Conservation (phyloP, 2,329 filamentous ascomycete genomes). For the Diplodia sapinea region DNA sequence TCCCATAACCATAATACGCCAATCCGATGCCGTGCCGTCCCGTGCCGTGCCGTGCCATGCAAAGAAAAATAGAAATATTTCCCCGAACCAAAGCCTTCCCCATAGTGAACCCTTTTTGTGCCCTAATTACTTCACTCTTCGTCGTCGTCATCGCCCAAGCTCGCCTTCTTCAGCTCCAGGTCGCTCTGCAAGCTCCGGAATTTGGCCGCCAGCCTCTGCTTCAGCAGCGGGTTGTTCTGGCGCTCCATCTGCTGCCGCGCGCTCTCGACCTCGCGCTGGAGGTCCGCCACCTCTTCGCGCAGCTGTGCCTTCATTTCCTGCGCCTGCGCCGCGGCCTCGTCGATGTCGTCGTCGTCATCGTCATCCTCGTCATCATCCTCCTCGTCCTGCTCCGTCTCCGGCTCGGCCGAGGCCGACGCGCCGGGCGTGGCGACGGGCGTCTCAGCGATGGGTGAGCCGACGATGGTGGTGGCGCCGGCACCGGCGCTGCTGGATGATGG, state of each 20-base stretch:
- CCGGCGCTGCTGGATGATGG: not conserved
- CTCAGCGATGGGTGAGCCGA: conserved; percentile 40
- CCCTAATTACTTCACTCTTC: conserved; percentile 1
- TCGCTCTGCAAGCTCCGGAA: conserved; percentile 60
- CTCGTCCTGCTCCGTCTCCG: conserved; percentile 39
- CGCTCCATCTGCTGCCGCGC: conserved; percentile 52
- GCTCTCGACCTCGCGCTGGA: conserved; percentile 57
- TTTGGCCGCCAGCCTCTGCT: conserved; percentile 55
- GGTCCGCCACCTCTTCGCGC: conserved; percentile 61
- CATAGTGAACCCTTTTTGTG: not conserved
- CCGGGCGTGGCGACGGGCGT: conserved; percentile 39
- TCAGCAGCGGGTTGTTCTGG: conserved; percentile 56
- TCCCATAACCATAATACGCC: conserved; percentile 1
- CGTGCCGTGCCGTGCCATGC: not conserved
- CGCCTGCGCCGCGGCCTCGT: conserved; percentile 59
- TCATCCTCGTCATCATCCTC: conserved; percentile 53
- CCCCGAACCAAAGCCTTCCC: not conserved
- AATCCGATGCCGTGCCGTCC: not conserved
- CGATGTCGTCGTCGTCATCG: conserved; percentile 52
- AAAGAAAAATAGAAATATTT: not conserved
- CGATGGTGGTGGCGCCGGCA: conserved; percentile 34
- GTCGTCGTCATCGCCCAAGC: conserved; percentile 36
- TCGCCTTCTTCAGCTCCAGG: conserved; percentile 58
- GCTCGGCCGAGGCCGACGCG: conserved; percentile 32
- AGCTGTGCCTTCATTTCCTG: conserved; percentile 56